These are phyloP conservation scores for Dendrobium chrysotoxum DNA, from an alignment of 106 monocot species.

Conservation along the genomic window DNA sequence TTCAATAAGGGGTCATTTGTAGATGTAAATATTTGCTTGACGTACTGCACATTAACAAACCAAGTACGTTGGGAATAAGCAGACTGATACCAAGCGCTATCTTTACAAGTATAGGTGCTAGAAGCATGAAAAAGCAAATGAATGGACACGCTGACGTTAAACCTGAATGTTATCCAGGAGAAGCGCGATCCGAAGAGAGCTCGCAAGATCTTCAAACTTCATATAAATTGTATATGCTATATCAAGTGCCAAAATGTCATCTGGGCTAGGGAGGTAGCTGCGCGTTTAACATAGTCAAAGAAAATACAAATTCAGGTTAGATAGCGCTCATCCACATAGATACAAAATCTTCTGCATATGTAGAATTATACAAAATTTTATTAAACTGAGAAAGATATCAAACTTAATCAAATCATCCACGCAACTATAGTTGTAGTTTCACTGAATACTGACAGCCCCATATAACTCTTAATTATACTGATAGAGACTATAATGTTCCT, in stretches of 20 bases:
- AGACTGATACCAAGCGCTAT: not conserved
- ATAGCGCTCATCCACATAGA: not conserved
- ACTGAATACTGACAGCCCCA: not conserved
- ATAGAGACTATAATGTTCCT: not conserved
- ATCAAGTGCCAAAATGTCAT: constrained; percentile 79
- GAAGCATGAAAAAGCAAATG: not conserved
- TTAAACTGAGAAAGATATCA: not conserved
- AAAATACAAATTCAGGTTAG: not conserved
- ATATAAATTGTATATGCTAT: constrained; percentile 84
- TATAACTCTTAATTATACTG: not conserved
- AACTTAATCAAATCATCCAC: not conserved
- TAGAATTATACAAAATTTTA: not conserved
- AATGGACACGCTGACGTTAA: not conserved
- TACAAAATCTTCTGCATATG: not conserved
- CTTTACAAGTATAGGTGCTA: not conserved
- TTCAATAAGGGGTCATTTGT: constrained; percentile 70
- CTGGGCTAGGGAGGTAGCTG: constrained; percentile 81
- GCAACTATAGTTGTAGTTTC: not conserved
- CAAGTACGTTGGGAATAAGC: not conserved
- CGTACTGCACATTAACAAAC: constrained; percentile 43
- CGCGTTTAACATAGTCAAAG: constrained; percentile 18
- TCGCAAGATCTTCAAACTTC: constrained; percentile 81
- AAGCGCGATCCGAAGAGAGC: constrained; percentile 82
- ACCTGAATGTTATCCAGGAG: constrained; percentile 81
- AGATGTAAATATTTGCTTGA: constrained; percentile 72